A percentile compares a stretch with the other conserved stretches of the same genome.
Evolutionary conservation across 768 basidiomycete species (phyloP).

Genomic region (Phaffia tasmanica): DNA sequence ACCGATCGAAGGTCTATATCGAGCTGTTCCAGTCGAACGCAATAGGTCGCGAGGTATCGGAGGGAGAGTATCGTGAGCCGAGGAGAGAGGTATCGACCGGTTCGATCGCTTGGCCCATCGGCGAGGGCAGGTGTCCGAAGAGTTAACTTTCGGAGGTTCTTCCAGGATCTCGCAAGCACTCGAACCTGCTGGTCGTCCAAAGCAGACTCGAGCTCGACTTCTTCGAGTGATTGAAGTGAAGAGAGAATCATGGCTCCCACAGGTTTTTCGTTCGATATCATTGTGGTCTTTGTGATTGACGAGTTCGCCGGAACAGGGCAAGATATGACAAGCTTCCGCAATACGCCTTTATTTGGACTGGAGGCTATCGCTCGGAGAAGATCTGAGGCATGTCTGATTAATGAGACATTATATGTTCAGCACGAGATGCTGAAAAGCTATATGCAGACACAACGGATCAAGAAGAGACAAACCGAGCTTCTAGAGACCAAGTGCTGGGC

Average conservation of each 20-base stretch:
- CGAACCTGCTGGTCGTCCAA: slow-evolving; percentile 5
- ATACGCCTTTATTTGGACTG: slow-evolving; percentile 5
- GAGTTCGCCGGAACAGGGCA: slow-evolving; percentile 8
- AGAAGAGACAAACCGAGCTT: slow-evolving; percentile 1
- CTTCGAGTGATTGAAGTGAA: slow-evolving; percentile 14
- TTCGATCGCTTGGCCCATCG: background rate
- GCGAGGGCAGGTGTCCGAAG: slow-evolving; percentile 6
- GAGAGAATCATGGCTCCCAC: slow-evolving; percentile 14
- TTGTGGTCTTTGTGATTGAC: background rate
- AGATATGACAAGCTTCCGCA: slow-evolving; percentile 2
- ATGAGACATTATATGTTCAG: too few relatives aligned
- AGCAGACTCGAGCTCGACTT: slow-evolving; percentile 8
- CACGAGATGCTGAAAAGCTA: background rate
- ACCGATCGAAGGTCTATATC: slow-evolving; percentile 5
- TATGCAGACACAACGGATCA: background rate
- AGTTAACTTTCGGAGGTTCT: slow-evolving; percentile 4
- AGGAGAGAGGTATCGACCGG: background rate
- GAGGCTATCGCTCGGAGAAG: slow-evolving; percentile 18
- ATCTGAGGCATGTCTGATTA: slow-evolving; percentile 11
- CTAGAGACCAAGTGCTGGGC: slow-evolving; percentile 14
- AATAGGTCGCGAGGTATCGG: slow-evolving; percentile 8
- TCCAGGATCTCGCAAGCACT: slow-evolving; percentile 15
- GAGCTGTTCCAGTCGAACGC: slow-evolving; percentile 8
- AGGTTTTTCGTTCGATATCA: background rate
- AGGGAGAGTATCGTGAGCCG: slow-evolving; percentile 2